phyloP scores from a whole-genome alignment of 495 filamentous ascomycete species.

The Neurospora discreta region DNA sequence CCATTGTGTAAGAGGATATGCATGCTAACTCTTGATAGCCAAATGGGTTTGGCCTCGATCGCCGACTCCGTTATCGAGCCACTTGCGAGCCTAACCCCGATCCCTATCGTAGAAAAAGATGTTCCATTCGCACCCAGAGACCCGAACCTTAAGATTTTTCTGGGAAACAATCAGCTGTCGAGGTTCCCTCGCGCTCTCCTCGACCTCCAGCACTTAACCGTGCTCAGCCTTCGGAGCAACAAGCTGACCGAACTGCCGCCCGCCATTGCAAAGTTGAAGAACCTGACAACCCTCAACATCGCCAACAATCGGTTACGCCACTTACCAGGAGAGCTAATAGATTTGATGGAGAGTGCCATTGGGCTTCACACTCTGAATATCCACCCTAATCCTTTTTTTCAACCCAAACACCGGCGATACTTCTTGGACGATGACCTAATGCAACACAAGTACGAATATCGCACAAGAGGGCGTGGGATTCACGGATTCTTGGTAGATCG shows the following conservation, averaged over 20 bases:
- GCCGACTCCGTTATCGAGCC: conserved; percentile 41
- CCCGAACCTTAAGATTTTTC: conserved; percentile 51
- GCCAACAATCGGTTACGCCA: conserved; percentile 55
- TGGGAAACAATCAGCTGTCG: conserved; percentile 49
- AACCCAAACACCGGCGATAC: conserved; percentile 11
- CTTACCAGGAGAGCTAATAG: conserved; percentile 62
- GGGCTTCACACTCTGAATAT: conserved; percentile 26
- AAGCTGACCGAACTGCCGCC: conserved; percentile 52
- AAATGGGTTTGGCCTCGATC: conserved; percentile 22
- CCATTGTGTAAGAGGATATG: background rate
- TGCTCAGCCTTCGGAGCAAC: conserved; percentile 66
- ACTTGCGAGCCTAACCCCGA: conserved; percentile 47
- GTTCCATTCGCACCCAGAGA: conserved; percentile 28
- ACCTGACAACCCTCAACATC: conserved; percentile 58
- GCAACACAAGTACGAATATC: background rate
- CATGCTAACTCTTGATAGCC: conserved; percentile 15
- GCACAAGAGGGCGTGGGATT: background rate
- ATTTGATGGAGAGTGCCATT: conserved; percentile 36
- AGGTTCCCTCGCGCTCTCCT: conserved; percentile 41
- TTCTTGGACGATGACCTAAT: background rate
- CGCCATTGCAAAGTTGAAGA: conserved; percentile 49
- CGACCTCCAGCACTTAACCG: conserved; percentile 45
- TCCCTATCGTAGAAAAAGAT: conserved; percentile 28
- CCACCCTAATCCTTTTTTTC: conserved; percentile 39
- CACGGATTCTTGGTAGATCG: background rate